A percentile compares a stretch with the other conserved stretches of the same genome.
phyloP scores from a whole-genome alignment of 768 basidiomycete genomes.

The Russula vinacea region DNA sequence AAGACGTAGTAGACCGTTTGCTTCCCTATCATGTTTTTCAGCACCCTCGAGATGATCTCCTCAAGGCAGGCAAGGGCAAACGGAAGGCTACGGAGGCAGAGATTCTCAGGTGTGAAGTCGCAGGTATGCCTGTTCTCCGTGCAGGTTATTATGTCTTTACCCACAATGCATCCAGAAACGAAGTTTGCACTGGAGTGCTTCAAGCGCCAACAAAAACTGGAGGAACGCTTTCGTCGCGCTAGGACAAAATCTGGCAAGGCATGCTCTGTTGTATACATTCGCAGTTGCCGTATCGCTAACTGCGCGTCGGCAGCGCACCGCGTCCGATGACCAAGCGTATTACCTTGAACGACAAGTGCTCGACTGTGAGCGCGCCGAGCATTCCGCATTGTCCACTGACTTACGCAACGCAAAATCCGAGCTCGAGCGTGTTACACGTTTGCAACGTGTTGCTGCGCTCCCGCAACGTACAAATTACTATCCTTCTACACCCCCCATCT shows the following conservation, averaged over 20 bases:
- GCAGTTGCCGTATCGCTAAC: neutral
- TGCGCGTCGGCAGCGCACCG: conserved; percentile 48
- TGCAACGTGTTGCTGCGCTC: conserved; percentile 55
- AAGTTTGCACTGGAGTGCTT: conserved; percentile 66
- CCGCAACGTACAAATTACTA: conserved; percentile 31
- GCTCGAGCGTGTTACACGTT: conserved; percentile 63
- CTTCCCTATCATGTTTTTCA: conserved; percentile 80
- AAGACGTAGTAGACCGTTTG: conserved; percentile 66
- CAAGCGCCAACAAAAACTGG: conserved; percentile 53
- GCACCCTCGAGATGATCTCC: conserved; percentile 66
- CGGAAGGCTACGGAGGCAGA: conserved; percentile 51
- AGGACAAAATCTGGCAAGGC: conserved; percentile 58
- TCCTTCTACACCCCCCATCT: conserved; percentile 26
- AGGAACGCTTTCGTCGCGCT: conserved; percentile 55
- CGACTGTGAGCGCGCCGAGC: conserved; percentile 65
- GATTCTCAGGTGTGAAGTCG: conserved; percentile 47
- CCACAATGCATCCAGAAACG: conserved; percentile 50
- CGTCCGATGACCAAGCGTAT: conserved; percentile 62
- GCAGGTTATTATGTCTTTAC: neutral
- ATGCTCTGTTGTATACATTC: conserved; percentile 29
- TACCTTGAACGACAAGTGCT: conserved; percentile 59
- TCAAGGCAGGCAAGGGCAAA: conserved; percentile 54
- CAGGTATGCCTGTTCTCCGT: conserved; percentile 41
- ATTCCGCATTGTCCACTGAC: conserved; percentile 53
- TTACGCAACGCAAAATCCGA: conserved; percentile 61